Conservation (phyloP, 2,329 filamentous ascomycete genomes). For the Hypoxylon rubiginosum region DNA sequence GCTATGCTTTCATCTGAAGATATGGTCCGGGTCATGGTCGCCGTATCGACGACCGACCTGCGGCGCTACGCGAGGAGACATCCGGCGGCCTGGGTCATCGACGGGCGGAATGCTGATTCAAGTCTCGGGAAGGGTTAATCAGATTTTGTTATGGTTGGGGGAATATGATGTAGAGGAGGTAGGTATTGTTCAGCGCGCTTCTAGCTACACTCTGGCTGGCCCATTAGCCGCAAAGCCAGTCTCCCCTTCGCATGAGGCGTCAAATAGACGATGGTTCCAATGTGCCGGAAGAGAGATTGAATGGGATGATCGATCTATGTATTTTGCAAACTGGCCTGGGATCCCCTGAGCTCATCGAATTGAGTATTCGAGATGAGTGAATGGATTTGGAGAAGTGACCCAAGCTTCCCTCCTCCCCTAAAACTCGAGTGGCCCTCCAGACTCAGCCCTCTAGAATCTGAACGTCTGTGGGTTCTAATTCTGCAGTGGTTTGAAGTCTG, state of each 20-base stretch:
- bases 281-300: not conserved
- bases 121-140: not conserved
- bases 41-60: conserved; percentile 3
- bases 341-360: not conserved
- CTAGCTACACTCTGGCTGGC: conserved; percentile 14
- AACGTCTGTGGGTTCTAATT: conserved; percentile 23
- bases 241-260: conserved; percentile 18
- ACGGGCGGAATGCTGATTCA: not conserved
- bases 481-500: conserved; percentile 9
- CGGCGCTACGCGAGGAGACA: conserved; percentile 6
- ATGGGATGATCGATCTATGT: not conserved
- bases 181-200: conserved; percentile 2
- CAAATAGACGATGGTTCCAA: conserved; percentile 16
- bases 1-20: conserved; percentile 6
- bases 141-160: not conserved
- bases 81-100: conserved; percentile 16
- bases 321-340: not conserved
- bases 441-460: conserved; percentile 11
- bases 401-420: conserved; percentile 9
- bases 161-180: too few relatives aligned
- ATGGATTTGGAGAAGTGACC: conserved; percentile 13
- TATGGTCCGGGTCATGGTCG: not conserved
- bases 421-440: conserved; percentile 16
- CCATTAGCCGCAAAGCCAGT: conserved; percentile 29
- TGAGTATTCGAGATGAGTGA: not conserved